Evolutionary conservation across 768 basidiomycete species (phyloP).

Genomic region (Xerocomellus amylosporus): DNA sequence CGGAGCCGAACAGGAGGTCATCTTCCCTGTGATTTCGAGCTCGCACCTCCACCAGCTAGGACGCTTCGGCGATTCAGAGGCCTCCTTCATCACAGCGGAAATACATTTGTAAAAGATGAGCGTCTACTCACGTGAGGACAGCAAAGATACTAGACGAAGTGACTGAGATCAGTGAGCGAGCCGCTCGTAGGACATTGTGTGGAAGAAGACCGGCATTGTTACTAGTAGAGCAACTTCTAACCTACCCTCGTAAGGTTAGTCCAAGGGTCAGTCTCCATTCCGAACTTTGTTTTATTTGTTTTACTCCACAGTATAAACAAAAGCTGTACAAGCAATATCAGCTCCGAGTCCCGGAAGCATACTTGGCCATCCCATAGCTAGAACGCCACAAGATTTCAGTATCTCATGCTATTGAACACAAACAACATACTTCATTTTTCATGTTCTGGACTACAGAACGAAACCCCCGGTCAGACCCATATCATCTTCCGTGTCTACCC

Average conservation of each 20-base stretch:
- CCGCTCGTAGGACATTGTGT: too few relatives aligned
- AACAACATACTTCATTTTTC: neutral
- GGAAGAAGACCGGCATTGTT: too few relatives aligned
- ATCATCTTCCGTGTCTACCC: constrained; percentile 51
- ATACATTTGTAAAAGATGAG: neutral
- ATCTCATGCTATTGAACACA: neutral
- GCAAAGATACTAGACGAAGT: too few relatives aligned
- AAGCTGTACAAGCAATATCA: neutral
- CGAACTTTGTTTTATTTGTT: too few relatives aligned
- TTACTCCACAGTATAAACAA: too few relatives aligned
- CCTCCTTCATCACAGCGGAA: neutral
- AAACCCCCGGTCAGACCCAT: constrained; percentile 64
- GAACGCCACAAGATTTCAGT: neutral
- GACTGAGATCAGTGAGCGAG: too few relatives aligned
- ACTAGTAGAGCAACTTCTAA: too few relatives aligned
- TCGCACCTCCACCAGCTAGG: neutral
- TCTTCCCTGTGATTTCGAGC: neutral
- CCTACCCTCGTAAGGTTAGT: too few relatives aligned
- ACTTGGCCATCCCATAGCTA: neutral
- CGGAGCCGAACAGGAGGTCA: neutral
- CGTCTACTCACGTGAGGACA: too few relatives aligned
- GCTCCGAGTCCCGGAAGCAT: neutral
- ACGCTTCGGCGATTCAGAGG: neutral
- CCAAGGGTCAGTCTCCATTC: too few relatives aligned
- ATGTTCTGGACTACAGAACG: constrained; percentile 34